Evolutionary conservation across 2,329 filamentous ascomycete genomes (phyloP), one percentile per base, ranked within the genome.

Genomic region (Aspergillus sp.): DNA sequence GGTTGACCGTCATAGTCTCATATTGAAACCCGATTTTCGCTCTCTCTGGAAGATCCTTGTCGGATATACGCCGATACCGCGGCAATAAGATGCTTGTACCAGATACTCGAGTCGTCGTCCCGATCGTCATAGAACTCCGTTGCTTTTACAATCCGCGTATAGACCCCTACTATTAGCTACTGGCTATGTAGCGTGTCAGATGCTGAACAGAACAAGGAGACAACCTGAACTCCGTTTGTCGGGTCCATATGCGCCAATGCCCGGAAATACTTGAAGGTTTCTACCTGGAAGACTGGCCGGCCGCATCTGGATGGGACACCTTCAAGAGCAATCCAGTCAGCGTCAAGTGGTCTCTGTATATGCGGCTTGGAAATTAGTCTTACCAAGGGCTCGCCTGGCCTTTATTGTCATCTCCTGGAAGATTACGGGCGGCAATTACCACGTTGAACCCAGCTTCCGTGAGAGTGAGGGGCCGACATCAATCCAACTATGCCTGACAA

Each of bases 371-470:
- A 10, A 41, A 41, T 19, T 19, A 19, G 6, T 4, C 47, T 36
- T 41, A 57, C 56, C 56, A 56, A 36, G 53, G 56, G 29, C 56
- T 58, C 36, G 56, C 52, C 56, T 55, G 57, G 28, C 49, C 45
- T 19, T 52, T 45, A 5, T 41, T 42, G 1, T 52, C 50, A 45
- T 57, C 53, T 1, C 56, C 55, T 1, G 55, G 55, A 19, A 57
- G 29, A 26, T 59, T 53, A 6, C 55, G 48, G 2, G 56, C 56
- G 10, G 57, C 26, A 32, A 59, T 45, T 5, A 49, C 53, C 27
- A 58, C 55, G 33, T 45, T 43, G 32, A 56, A 55, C 4, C 51
- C 54, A 1, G 52, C 52, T 26, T 56, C 47, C 4, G 48, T 39
- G 7, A 57, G 44, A 28, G 43, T 45, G 8, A 32, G 30, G 19